These are phyloP conservation scores for Thamnidium elegans DNA, from an alignment of 192 early-diverging fungal species.

Conservation along the genomic window DNA sequence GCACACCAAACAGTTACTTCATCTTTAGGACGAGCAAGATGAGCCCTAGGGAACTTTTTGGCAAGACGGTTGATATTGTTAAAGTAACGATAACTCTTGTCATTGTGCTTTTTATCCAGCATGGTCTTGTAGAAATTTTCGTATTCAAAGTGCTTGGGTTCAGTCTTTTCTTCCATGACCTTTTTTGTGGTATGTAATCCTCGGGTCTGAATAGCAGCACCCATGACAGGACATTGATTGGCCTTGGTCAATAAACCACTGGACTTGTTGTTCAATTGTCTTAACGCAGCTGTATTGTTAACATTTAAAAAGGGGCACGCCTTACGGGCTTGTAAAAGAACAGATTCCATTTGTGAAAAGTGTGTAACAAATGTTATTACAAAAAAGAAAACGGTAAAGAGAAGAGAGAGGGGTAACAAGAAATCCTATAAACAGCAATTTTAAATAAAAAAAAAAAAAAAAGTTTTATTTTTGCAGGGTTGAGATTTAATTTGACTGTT, in stretches of 20 bases:
- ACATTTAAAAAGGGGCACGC: constrained; percentile 76
- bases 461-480: no score
- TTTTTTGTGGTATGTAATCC: constrained; percentile 29
- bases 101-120: constrained; percentile 92
- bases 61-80: constrained; percentile 99
- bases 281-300: constrained; percentile 57
- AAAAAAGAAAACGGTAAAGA: not conserved
- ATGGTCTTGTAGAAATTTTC: constrained; percentile 79
- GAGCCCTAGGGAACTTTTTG: constrained; percentile 84
- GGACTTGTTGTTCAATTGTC: constrained; percentile 29
- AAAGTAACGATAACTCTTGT: constrained; percentile 98
- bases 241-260: constrained; percentile 54
- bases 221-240: constrained; percentile 77
- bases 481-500: no score
- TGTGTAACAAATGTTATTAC: not conserved
- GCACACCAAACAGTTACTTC: constrained; percentile 98
- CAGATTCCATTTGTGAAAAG: constrained; percentile 33
- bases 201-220: constrained; percentile 64
- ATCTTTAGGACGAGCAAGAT: constrained; percentile 79
- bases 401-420: not conserved
- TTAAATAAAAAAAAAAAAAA: no score
- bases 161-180: not conserved
- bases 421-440: not conserved
- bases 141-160: constrained; percentile 74
- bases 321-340: constrained; percentile 36